Evolutionary conservation across 768 basidiomycete species (phyloP).

Genomic region (Suillus bovinus): DNA sequence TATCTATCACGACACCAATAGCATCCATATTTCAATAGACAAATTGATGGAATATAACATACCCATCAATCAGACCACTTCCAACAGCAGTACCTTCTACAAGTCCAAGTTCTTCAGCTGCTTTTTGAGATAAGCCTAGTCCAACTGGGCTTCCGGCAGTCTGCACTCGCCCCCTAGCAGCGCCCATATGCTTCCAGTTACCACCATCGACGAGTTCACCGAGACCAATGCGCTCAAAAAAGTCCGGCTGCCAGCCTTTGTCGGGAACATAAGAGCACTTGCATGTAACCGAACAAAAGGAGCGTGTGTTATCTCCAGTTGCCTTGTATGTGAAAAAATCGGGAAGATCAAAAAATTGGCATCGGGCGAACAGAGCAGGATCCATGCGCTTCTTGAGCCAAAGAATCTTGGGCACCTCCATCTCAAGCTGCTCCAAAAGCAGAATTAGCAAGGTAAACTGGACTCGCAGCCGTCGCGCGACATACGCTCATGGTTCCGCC

Average conservation of each 20-base stretch:
- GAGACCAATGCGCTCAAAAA: constrained; percentile 86
- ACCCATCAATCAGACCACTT: constrained; percentile 95
- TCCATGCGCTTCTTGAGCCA: constrained; percentile 95
- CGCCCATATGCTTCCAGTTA: constrained; percentile 72
- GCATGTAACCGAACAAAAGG: constrained; percentile 92
- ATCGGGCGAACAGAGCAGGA: constrained; percentile 62
- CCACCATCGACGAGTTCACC: constrained; percentile 63
- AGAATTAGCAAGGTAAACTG: constrained; percentile 12
- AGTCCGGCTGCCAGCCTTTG: constrained; percentile 86
- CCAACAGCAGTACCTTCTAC: constrained; percentile 88
- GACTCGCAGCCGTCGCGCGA: constrained; percentile 14
- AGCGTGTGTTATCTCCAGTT: constrained; percentile 70
- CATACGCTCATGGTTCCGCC: constrained; percentile 93
- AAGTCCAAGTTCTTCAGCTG: constrained; percentile 86
- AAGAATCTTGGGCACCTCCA: constrained; percentile 97
- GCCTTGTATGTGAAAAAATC: constrained; percentile 95
- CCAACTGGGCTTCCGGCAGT: constrained; percentile 88
- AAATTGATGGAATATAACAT: constrained; percentile 21
- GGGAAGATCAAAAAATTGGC: constrained; percentile 91
- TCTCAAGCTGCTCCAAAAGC: constrained; percentile 68
- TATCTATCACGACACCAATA: constrained; percentile 46
- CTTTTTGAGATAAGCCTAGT: constrained; percentile 69
- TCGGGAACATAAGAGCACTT: constrained; percentile 92
- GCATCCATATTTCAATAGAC: not conserved
- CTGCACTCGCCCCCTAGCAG: constrained; percentile 60